Percentiles rank a stretch among this genome's conserved stretches.
Conservation (phyloP, 1,139 yeast species). For the Oligophagozyma castellii region DNA sequence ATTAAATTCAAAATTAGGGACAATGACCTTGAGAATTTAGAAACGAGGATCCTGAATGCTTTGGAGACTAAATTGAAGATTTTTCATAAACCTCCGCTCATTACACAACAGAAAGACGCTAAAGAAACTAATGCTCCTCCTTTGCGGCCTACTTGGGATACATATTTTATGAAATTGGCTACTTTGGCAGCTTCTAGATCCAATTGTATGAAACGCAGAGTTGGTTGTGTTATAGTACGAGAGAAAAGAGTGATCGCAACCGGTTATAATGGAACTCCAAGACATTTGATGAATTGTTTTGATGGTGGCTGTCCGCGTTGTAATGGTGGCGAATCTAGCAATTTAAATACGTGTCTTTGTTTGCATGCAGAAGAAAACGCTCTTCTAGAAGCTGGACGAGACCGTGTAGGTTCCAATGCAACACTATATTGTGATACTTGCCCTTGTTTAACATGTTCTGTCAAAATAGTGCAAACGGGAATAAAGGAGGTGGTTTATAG, state of each 20-base stretch:
- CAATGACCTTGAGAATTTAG: constrained; percentile 3
- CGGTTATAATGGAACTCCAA: constrained; percentile 95
- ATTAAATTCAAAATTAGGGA: constrained; percentile 11
- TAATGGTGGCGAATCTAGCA: constrained; percentile 53
- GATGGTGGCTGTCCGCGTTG: constrained; percentile 93
- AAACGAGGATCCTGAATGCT: constrained; percentile 6
- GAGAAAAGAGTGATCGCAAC: constrained; percentile 84
- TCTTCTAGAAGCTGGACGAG: constrained; percentile 83
- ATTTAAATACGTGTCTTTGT: constrained; percentile 75
- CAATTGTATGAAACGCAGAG: constrained; percentile 94
- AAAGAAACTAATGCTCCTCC: constrained; percentile 29
- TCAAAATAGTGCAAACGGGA: constrained; percentile 89
- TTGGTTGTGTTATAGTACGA: constrained; percentile 87
- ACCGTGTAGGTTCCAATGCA: constrained; percentile 51
- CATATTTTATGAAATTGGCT: constrained; percentile 86
- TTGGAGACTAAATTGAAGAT: constrained; percentile 8
- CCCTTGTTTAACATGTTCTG: constrained; percentile 92
- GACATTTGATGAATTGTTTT: constrained; percentile 76
- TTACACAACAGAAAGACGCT: constrained; percentile 3
- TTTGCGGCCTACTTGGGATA: constrained; percentile 89
- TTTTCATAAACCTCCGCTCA: constrained; percentile 3
- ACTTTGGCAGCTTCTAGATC: constrained; percentile 85
- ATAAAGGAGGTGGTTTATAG: constrained; percentile 88
- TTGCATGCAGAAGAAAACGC: constrained; percentile 98
- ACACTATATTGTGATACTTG: constrained; percentile 89